These are phyloP conservation scores for Nicotiana otophora DNA, from an alignment of 257 asterid species.

Conservation along the genomic window DNA sequence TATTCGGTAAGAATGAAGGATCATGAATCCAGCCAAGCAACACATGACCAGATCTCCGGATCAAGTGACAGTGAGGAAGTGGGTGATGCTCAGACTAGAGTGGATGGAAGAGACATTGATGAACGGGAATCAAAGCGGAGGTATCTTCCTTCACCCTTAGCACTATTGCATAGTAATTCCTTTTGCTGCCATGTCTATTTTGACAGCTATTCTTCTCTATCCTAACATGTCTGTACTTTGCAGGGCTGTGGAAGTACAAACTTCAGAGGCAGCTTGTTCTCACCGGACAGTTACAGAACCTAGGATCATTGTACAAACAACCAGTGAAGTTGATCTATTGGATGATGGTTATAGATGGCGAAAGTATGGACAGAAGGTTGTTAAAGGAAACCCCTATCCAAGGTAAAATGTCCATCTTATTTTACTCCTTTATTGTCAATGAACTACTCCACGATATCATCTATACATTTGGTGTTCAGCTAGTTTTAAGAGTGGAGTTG, in stretches of 20 bases:
- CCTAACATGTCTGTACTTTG: background rate
- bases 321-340: slow-evolving; percentile 86
- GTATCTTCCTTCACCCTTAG: slow-evolving; percentile 25
- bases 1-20: slow-evolving; percentile 26
- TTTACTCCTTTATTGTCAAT: background rate
- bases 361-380: slow-evolving; percentile 94
- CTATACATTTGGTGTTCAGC: background rate
- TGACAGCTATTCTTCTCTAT: background rate
- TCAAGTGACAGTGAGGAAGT: slow-evolving; percentile 74
- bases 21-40: slow-evolving; percentile 67
- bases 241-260: slow-evolving; percentile 58
- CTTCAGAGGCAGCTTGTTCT: slow-evolving; percentile 51
- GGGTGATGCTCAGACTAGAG: slow-evolving; percentile 40
- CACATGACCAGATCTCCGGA: slow-evolving; percentile 46
- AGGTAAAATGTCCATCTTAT: slow-evolving; percentile 33
- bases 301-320: slow-evolving; percentile 82
- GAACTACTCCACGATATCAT: background rate
- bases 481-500: background rate
- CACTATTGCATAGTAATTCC: background rate
- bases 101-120: slow-evolving; percentile 52
- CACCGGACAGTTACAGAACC: slow-evolving; percentile 92
- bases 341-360: slow-evolving; percentile 96
- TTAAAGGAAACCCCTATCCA: slow-evolving; percentile 93
- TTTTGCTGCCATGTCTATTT: background rate
- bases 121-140: slow-evolving; percentile 80